Percentiles rank a stretch among this genome's conserved stretches.
Evolutionary conservation across 2,329 filamentous ascomycete genomes (phyloP).

Genomic region (Fusarium bulbicola): DNA sequence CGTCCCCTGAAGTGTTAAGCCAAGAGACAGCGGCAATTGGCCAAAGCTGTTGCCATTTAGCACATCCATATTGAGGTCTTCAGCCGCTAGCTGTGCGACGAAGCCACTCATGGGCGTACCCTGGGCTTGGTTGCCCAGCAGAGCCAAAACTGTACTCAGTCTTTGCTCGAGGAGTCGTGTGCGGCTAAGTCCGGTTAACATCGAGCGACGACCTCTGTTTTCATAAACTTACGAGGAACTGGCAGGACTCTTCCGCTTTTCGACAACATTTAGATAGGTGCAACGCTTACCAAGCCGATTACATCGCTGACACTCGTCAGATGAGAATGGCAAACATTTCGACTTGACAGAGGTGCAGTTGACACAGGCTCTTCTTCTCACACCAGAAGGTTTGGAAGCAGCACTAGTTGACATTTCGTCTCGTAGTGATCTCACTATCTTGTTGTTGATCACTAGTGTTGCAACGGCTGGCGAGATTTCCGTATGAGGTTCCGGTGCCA

Average conservation of each 20-base stretch:
- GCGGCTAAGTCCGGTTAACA: neutral
- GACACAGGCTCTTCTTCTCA: conserved; percentile 22
- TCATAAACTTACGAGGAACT: neutral
- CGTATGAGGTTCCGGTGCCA: neutral
- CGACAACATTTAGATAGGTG: conserved; percentile 9
- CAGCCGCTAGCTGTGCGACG: neutral
- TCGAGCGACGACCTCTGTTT: too few species aligned
- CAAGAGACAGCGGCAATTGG: neutral
- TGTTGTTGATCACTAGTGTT: neutral
- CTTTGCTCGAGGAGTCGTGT: conserved; percentile 2
- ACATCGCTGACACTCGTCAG: conserved; percentile 24
- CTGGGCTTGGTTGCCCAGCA: neutral
- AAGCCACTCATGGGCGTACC: conserved; percentile 3
- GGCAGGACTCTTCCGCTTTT: conserved; percentile 13
- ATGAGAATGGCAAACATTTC: conserved; percentile 21
- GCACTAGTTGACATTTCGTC: neutral
- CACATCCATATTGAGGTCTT: neutral
- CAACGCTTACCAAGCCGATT: conserved; percentile 17
- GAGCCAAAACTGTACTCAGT: neutral
- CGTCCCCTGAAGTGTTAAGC: neutral
- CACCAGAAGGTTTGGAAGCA: neutral
- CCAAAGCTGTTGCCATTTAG: fast-evolving
- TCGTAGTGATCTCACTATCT: neutral
- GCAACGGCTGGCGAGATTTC: neutral
- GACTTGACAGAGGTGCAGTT: conserved; percentile 26